These are phyloP conservation scores for Fusarium sp. DNA, from an alignment of 2,329 filamentous ascomycete species.

Conservation along the genomic window DNA sequence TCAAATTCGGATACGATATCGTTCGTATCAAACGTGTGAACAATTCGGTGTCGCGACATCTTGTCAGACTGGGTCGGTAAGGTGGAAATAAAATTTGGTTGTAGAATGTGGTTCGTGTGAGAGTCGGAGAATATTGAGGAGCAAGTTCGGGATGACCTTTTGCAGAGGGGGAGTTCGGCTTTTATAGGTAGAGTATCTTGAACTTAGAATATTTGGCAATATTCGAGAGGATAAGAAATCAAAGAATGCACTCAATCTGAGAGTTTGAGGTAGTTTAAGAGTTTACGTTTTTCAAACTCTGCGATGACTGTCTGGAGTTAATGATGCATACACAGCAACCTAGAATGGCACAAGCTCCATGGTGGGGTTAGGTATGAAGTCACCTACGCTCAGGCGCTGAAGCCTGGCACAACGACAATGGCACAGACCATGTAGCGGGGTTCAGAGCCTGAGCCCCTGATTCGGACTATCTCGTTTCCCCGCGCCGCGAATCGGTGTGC, in stretches of 20 bases:
- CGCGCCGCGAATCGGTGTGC: slow-evolving; percentile 50
- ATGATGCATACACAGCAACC: slow-evolving; percentile 20
- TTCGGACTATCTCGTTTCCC: slow-evolving; percentile 52
- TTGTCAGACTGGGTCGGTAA: slow-evolving; percentile 3
- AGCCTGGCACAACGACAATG: slow-evolving; percentile 7
- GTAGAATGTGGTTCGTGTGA: slow-evolving; percentile 2
- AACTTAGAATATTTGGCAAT: neutral
- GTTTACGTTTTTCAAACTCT: neutral
- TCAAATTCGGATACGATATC: slow-evolving; percentile 64
- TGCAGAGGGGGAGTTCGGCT: neutral
- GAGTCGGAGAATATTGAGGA: neutral
- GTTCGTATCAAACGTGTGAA: slow-evolving; percentile 62
- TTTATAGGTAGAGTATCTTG: slow-evolving; percentile 1
- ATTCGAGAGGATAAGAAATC: too few species aligned
- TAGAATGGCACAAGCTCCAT: slow-evolving; percentile 36
- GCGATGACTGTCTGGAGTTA: slow-evolving; percentile 10
- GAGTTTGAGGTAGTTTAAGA: neutral
- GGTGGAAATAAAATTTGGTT: slow-evolving; percentile 1
- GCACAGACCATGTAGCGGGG: slow-evolving; percentile 10
- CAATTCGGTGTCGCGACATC: slow-evolving; percentile 48
- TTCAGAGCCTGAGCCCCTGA: slow-evolving; percentile 30
- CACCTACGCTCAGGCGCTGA: slow-evolving; percentile 26
- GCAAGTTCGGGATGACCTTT: neutral
- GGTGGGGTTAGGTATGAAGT: slow-evolving; percentile 47
- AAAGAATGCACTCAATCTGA: neutral